Evolutionary conservation across 148 eudicot genomes (phyloP).

Genomic region (Euryodendron excelsum): DNA sequence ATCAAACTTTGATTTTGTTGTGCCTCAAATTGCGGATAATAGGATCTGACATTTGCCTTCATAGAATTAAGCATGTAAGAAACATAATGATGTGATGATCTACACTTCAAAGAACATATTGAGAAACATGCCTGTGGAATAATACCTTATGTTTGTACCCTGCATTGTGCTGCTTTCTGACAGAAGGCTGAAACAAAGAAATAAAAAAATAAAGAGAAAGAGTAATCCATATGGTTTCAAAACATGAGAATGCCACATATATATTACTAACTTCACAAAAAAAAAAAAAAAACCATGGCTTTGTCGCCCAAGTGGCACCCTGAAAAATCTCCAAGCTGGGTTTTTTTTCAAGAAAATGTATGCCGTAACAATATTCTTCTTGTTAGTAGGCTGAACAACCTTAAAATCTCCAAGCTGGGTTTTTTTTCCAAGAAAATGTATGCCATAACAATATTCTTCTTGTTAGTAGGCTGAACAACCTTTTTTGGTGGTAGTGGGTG

Average conservation of each 20-base stretch:
- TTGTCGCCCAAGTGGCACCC: not conserved
- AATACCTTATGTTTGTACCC: conserved; percentile 95
- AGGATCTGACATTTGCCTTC: conserved; percentile 74
- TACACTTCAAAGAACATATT: not conserved
- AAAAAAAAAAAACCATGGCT: not conserved
- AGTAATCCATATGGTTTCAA: not conserved
- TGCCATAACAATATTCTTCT: no score
- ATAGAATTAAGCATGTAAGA: not conserved
- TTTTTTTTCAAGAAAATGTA: not conserved
- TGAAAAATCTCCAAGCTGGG: not conserved
- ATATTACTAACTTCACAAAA: not conserved
- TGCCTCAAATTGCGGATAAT: conserved; percentile 86
- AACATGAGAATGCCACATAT: not conserved
- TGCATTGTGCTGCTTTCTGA: conserved; percentile 92
- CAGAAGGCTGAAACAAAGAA: conserved; percentile 68
- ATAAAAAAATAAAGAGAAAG: no score
- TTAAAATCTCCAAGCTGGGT: no score
- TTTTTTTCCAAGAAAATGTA: no score
- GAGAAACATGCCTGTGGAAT: not conserved
- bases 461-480: no score
- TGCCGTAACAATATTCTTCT: no score
- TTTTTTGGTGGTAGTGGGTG: no score
- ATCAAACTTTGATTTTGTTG: conserved; percentile 84
- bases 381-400: no score
- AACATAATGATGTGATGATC: not conserved